Evolutionary conservation across 1,284 basidiomycete genomes (phyloP).

Genomic region (Stygiomarasmius scandens): DNA sequence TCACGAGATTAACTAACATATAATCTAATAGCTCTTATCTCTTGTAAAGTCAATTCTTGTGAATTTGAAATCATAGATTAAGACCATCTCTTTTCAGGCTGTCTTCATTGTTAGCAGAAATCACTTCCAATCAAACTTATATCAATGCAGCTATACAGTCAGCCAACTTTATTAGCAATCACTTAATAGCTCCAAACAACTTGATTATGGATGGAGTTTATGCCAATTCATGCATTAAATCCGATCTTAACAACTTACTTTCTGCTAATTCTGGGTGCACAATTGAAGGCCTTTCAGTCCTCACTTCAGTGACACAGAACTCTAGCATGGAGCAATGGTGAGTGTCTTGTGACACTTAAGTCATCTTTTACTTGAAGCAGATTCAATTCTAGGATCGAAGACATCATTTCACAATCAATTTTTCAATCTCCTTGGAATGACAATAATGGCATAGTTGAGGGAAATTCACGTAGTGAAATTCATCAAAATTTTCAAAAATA

Average conservation of each 20-base stretch:
- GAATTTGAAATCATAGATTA: neutral
- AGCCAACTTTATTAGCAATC: conserved; percentile 10
- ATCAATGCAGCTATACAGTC: conserved; percentile 13
- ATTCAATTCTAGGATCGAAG: neutral
- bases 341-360: no score
- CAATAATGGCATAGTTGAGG: conserved; percentile 5
- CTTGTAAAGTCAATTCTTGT: neutral
- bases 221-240: conserved; percentile 2
- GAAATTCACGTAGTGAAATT: neutral
- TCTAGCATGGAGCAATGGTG: neutral
- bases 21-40: neutral
- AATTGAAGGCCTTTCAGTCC: conserved; percentile 14
- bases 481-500: no score
- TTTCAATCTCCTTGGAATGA: conserved; percentile 1
- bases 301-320: conserved; percentile 10
- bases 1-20: no score
- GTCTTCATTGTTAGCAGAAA: conserved; percentile 14
- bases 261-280: conserved; percentile 7
- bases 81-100: conserved; percentile 4
- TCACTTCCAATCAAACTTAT: conserved; percentile 11
- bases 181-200: conserved; percentile 1
- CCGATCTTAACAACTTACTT: no score
- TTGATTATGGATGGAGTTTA: conserved; percentile 12
- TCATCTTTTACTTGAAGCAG: neutral
- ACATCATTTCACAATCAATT: neutral